phyloP scores from a whole-genome alignment of 176 grass and related monocot species.

The bread wheat (Triticum aestivum) region IWGSC_CS_RefSeq_v2.1 NC_057811.1:330198263-330198762 shows the following conservation, averaged over 20 bases:
- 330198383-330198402: neutral
- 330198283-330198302: neutral
- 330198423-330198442: neutral
- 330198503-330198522: neutral
- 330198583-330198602: neutral
- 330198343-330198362: neutral
- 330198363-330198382: neutral
- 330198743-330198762: neutral
- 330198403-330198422: neutral
- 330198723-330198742: neutral
- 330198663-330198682: neutral
- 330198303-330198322: neutral
- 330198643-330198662: neutral
- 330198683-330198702: neutral
- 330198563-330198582: neutral
- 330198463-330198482: neutral
- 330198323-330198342: neutral
- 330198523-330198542: neutral
- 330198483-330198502: neutral
- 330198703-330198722: neutral
- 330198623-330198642: neutral
- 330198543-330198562: neutral
- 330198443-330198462: neutral
- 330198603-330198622: neutral
- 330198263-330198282: neutral